Base-by-base conservation (phyloP, 139 green algal species). In the Spirogloea muscicola region DNA sequence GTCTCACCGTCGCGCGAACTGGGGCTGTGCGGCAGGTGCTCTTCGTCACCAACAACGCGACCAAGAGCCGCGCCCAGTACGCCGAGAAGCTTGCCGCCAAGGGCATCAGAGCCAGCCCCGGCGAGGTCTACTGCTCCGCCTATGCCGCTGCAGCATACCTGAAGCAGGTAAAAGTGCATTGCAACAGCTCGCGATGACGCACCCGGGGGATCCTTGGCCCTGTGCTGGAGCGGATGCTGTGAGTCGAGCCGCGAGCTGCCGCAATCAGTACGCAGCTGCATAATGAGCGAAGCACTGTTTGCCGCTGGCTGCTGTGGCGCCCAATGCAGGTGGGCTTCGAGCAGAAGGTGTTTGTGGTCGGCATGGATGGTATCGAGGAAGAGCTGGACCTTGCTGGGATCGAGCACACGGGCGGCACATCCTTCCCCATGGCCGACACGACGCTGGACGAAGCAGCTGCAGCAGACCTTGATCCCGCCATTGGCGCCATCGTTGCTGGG, bases 41-140 rank as follows among this genome's bases (percentile, higher is more conserved):
- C n/a, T 77, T 77, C 5, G 69, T 74, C 18, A 77, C 69, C 29
- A 77, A 77, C 49, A 77, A 77, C 69, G 21, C 69, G 33, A 72
- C 57, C 52, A 77, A 77, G 33, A 58, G 33, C 13, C 25, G 69
- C 18, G 25, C 16, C 9, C 7, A 72, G 25, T 77, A 77, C 58
- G 5, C 3, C 51, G 7, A 64, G 21, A 77, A 77, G 51, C 55
- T 77, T 37, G 21, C 13, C 1, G 40, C 21, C 51, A 29, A 68
- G 38, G 69, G 69, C 7, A 71, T 77, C 1, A 16, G 55, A 10
- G 69, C 38, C 44, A 16, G 27, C 3, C 33, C 36, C 51, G 36
- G 67, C 21, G n/a, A 77, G 25, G 51, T 77, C 61, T 71, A 58
- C 25, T 58, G 51, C 1, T 25, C 46, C 9, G 69, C 38, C 4